These are phyloP conservation scores for Bryoerythrophyllum caledonicum DNA, from an alignment of 225 moss, liverwort and hornwort species.

Conservation along the genomic window DNA sequence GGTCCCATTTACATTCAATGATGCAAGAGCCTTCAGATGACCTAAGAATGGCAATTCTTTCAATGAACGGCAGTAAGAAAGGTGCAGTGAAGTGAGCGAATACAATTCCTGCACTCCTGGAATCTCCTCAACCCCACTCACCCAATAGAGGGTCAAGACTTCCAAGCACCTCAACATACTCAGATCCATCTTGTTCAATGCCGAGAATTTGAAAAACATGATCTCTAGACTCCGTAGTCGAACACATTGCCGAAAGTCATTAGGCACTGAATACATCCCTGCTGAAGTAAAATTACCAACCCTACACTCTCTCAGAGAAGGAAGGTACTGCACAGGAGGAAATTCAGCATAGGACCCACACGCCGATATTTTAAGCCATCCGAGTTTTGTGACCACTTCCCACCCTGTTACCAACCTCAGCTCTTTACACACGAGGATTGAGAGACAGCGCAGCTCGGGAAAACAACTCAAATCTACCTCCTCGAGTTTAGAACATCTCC, in stretches of 20 bases:
- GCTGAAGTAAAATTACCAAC: too few relatives aligned
- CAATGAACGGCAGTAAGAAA: rapidly evolving
- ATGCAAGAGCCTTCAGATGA: background rate
- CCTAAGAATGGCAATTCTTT: background rate
- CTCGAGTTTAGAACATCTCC: background rate
- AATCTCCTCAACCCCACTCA: too few relatives aligned
- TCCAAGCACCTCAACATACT: too few relatives aligned
- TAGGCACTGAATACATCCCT: too few relatives aligned
- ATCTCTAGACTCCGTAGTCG: too few relatives aligned
- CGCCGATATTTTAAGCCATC: background rate
- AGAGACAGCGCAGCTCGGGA: background rate
- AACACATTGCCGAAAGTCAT: too few relatives aligned
- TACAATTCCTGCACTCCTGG: too few relatives aligned
- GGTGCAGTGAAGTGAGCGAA: rapidly evolving
- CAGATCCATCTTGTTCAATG: too few relatives aligned
- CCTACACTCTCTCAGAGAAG: background rate
- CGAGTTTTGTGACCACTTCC: background rate
- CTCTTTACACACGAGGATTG: rapidly evolving
- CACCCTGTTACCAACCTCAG: background rate
- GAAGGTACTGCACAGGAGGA: background rate
- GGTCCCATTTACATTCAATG: rapidly evolving
- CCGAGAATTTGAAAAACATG: rapidly evolving
- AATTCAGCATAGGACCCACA: background rate
- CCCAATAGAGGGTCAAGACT: background rate
- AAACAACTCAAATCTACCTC: background rate